Evolutionary conservation across 2,329 filamentous ascomycete species (phyloP), one percentile per base, ranked within the genome.

Genomic region (Cadophora sp.): DNA sequence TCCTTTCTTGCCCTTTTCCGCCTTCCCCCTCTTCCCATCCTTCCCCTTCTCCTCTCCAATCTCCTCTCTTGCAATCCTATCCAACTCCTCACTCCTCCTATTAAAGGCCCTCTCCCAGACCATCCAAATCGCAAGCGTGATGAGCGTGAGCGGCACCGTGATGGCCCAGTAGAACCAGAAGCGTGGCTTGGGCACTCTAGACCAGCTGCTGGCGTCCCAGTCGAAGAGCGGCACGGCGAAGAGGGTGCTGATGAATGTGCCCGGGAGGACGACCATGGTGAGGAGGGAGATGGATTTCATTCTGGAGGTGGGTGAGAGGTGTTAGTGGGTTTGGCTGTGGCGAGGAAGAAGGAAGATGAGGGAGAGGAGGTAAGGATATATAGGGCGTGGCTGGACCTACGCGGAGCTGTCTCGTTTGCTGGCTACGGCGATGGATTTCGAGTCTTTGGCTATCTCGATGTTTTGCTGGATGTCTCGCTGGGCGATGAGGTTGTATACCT

Each of bases 261-360:
- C 51, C 12, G 51, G 51, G 19, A 56, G 51, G 26, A 56, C 51
- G 19, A 56, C 51, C 51, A 56, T 56, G 11, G 51, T 56, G 11
- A 56, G 51, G 27, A 56, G 51, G 29, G 51, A 56, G 19, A 56
- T 56, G 14, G 51, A 56, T 19, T 56, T 56, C 51, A 56, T 56
- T 34, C 51, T 56, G 9, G 8, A 37, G n/a, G n/a, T 37, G 14
- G 34, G 8, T 26, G 8, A 16, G 40, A 16, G 14, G 12, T 43
- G 40, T 43, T 16, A 43, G 40, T 43, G 16, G 14, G 40, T 19
- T 16, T 16, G 34, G 34, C 14, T 43, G 14, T 16, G 40, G 12
- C 11, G 14, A 43, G 14, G 34, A 37, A 4, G n/a, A n/a, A n/a
- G n/a, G n/a, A n/a, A 34, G 5, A 34, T 11, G 31, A 34, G 31